Conservation (phyloP, 2,329 filamentous ascomycete genomes). For the Colletotrichum sp. region DNA sequence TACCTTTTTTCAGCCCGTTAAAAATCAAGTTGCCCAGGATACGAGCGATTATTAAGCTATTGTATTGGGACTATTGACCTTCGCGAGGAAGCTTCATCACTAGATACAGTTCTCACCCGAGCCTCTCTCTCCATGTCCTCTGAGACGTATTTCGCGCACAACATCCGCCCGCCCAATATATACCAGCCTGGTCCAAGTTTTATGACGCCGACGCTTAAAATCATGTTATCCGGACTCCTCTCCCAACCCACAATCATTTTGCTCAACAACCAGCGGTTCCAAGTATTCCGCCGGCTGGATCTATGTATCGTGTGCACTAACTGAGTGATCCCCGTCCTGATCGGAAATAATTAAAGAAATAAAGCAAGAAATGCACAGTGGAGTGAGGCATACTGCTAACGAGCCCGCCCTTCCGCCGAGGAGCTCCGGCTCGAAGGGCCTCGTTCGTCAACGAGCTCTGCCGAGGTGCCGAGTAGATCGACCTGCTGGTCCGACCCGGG, state of each 20-base stretch:
- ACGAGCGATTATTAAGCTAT: neutral
- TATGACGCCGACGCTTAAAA: slow-evolving; percentile 20
- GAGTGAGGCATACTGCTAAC: neutral
- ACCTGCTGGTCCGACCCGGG: slow-evolving; percentile 44
- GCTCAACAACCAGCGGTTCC: neutral
- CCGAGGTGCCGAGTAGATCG: slow-evolving; percentile 56
- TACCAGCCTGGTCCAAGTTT: slow-evolving; percentile 15
- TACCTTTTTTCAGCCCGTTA: neutral
- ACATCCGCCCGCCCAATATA: neutral
- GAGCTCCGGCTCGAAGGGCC: slow-evolving; percentile 10
- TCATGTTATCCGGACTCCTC: slow-evolving; percentile 2
- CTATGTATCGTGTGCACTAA: slow-evolving; percentile 13
- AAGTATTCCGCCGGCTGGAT: neutral
- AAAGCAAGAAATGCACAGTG: neutral
- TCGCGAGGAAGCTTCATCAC: neutral
- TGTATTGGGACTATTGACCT: neutral
- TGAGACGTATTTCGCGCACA: neutral
- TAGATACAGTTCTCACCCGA: neutral
- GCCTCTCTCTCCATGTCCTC: neutral
- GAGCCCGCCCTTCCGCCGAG: slow-evolving; percentile 2
- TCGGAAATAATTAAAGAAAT: neutral
- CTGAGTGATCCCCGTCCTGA: neutral
- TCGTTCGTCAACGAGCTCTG: slow-evolving; percentile 57
- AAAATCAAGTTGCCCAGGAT: too few relatives aligned
- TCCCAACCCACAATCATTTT: neutral